Percentiles rank a stretch among this genome's conserved stretches.
Conservation (phyloP, 1,284 basidiomycete genomes). For the Heterobasidion annosum region DNA sequence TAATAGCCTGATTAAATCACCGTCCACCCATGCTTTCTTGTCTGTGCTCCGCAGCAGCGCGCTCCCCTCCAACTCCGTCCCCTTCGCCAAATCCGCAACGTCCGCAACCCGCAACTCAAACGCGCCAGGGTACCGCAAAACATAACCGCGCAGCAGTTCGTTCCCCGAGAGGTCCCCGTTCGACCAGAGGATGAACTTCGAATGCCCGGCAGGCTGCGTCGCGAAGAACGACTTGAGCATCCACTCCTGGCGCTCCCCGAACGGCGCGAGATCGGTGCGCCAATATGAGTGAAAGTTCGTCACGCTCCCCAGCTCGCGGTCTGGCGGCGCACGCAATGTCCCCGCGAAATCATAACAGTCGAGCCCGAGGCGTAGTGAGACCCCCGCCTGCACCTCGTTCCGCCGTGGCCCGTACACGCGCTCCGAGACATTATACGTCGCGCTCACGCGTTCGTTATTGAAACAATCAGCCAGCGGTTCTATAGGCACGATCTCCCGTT, state of each 20-base stretch:
- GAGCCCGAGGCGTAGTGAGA: slow-evolving; percentile 66
- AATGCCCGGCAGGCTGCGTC: slow-evolving; percentile 63
- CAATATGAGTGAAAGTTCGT: slow-evolving; percentile 84
- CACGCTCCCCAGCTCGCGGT: slow-evolving; percentile 26
- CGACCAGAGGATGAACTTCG: slow-evolving; percentile 79
- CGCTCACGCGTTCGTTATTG: slow-evolving; percentile 42
- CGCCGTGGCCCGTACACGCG: slow-evolving; percentile 49
- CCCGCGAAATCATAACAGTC: slow-evolving; percentile 86
- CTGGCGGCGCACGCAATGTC: slow-evolving; percentile 39
- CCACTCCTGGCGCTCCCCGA: slow-evolving; percentile 74
- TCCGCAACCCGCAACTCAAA: slow-evolving; percentile 66
- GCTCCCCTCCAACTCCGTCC: slow-evolving; percentile 68
- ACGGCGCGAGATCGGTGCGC: slow-evolving; percentile 74
- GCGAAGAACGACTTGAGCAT: slow-evolving; percentile 88
- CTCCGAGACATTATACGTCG: slow-evolving; percentile 62
- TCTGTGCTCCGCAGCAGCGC: slow-evolving; percentile 54
- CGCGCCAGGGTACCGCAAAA: slow-evolving; percentile 54
- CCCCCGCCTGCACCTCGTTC: slow-evolving; percentile 70
- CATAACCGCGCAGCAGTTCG: slow-evolving; percentile 52
- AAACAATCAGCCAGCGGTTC: slow-evolving; percentile 69
- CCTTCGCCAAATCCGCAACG: slow-evolving; percentile 55
- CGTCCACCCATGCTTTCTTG: slow-evolving; percentile 85
- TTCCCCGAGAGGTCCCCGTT: slow-evolving; percentile 68
- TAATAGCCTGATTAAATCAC: slow-evolving; percentile 78
- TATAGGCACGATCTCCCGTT: slow-evolving; percentile 53